Conservation (phyloP, 2,329 filamentous ascomycete genomes). For the Colletotrichum shisoi region DNA sequence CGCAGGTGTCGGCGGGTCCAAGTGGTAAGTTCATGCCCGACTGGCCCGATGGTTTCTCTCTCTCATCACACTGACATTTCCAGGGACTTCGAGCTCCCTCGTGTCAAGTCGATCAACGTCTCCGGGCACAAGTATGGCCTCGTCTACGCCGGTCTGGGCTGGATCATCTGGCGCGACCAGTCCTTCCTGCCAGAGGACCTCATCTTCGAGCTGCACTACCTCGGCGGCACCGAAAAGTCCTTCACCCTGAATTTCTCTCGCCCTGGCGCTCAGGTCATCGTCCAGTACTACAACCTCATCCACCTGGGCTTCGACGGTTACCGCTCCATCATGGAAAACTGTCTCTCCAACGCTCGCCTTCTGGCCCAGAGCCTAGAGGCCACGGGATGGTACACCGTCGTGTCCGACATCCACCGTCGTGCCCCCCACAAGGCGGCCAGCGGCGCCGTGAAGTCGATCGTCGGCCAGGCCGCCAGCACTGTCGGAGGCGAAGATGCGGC, state of each 20-base stretch:
- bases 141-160: constrained; percentile 73
- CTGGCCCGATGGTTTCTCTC: not conserved
- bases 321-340: constrained; percentile 70
- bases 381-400: constrained; percentile 71
- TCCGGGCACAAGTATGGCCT: constrained; percentile 69
- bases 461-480: constrained; percentile 50
- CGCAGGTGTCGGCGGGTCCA: constrained; percentile 62
- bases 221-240: constrained; percentile 73
- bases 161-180: constrained; percentile 74
- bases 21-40: constrained; percentile 58
- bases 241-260: constrained; percentile 78
- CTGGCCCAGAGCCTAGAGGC: constrained; percentile 70
- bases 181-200: constrained; percentile 71
- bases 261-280: constrained; percentile 73
- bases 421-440: constrained; percentile 48
- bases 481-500: constrained; percentile 49
- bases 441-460: constrained; percentile 17
- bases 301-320: constrained; percentile 74
- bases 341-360: constrained; percentile 69
- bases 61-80: not conserved
- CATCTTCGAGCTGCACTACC: constrained; percentile 74
- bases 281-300: constrained; percentile 77
- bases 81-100: constrained; percentile 67
- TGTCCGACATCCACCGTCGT: constrained; percentile 71
- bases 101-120: constrained; percentile 72